Base-by-base conservation (phyloP, 2,329 filamentous ascomycete species). In the Colletotrichum graminicola region DNA sequence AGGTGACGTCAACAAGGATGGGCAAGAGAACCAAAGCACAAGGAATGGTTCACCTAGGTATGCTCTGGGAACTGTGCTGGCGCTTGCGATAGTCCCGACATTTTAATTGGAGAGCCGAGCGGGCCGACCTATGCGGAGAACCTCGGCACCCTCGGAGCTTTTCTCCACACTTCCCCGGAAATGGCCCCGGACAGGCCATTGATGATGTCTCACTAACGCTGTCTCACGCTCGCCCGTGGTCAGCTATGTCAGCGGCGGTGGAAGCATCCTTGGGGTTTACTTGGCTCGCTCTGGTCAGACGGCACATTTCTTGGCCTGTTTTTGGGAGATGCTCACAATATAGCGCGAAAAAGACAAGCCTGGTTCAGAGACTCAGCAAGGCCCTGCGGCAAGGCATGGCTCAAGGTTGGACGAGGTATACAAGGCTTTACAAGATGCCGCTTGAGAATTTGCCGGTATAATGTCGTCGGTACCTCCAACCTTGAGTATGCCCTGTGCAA, bases 1-100 rank as follows among this genome's bases (percentile, higher is more conserved):
- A 16, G 32, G 54, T 71, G 69, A 71, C 69, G 69, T 71, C 69
- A 71, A 65, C 54, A 55, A 59, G 14, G 59, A 23, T 32, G 18
- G 29, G 39, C n/a, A 60, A 47, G 39, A 12, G 26, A 65, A 34
- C 18, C 8, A 36, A 26, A 52, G 26, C 60, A 16, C 47, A 52
- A 16, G 14, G 10, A 29, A 51, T 41, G 45, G 52, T 14, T 51
- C 32, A 55, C 2, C 12, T 39, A 39, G 12, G 36, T 39, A 39
- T 14, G 11, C 3, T 39, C 10, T 56, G 52, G 52, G 45, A 57
- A 45, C n/a, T 59, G 61, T 52, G 54, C 36, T 8, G 60, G 60
- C 34, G 16, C 16, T 56, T 49, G 66, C 32, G 54, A 49, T 18
- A 45, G 62, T 39, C 36, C 36, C 34, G 12, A 32, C 34, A 55